Conservation (phyloP, 768 basidiomycete genomes). For the Lenzites betulinus region DNA sequence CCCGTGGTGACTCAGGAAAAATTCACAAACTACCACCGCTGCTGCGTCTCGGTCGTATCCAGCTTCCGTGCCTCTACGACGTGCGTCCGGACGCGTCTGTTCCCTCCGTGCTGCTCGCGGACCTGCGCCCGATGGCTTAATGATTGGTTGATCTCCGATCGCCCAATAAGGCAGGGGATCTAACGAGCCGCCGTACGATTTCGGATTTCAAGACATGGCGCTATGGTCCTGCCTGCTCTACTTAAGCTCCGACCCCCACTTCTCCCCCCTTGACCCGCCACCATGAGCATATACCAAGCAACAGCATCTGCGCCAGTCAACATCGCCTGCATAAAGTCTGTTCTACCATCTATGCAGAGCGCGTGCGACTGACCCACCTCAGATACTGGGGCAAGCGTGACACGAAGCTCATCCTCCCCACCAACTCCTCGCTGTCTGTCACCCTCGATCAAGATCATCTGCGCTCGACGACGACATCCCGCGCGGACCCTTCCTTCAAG, state of each 20-base stretch:
- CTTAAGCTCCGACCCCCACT: conserved; percentile 15
- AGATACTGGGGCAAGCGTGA: conserved; percentile 99
- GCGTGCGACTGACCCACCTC: conserved; percentile 14
- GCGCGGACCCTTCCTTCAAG: conserved; percentile 73
- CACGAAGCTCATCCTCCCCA: conserved; percentile 92
- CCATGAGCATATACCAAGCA: conserved; percentile 74
- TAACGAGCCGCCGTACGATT: conserved; percentile 27
- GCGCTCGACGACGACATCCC: conserved; percentile 89
- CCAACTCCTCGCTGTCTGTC: conserved; percentile 97
- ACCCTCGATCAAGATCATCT: conserved; percentile 97
- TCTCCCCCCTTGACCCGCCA: conserved; percentile 16
- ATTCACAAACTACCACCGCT: too few relatives aligned
- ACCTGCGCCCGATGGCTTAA: not conserved
- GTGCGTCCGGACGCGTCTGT: not conserved
- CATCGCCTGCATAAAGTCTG: conserved; percentile 95
- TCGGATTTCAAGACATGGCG: conserved; percentile 30
- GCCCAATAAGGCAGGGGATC: conserved; percentile 11
- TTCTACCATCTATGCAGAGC: conserved; percentile 6
- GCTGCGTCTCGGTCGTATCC: too few relatives aligned
- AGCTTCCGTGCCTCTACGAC: not conserved
- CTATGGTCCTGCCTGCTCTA: conserved; percentile 12
- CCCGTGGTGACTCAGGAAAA: conserved; percentile 4
- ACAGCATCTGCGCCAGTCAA: conserved; percentile 94
- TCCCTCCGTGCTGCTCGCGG: not conserved
- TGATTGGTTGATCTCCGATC: conserved; percentile 13